Evolutionary conservation across 2,329 filamentous ascomycete species (phyloP).

Genomic region (Penicillium sp.): DNA sequence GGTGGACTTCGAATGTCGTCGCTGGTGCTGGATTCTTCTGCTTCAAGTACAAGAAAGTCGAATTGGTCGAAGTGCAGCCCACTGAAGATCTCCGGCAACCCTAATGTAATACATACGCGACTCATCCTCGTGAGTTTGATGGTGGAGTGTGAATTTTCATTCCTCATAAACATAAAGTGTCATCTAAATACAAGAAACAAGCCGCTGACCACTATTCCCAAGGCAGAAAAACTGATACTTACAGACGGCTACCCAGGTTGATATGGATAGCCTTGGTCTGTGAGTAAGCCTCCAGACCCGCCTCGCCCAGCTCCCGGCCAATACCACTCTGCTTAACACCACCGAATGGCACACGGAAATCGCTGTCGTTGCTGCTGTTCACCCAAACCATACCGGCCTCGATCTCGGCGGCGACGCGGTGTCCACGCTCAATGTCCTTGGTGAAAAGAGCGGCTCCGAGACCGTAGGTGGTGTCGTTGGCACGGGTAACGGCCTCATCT

Average conservation of each 20-base stretch:
- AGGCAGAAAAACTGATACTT: conserved; percentile 9
- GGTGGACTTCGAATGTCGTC: too few relatives aligned
- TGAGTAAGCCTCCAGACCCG: conserved; percentile 64
- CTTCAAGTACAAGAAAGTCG: background rate
- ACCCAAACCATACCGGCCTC: conserved; percentile 74
- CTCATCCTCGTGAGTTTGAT: background rate
- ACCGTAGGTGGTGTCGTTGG: conserved; percentile 58
- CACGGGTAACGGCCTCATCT: conserved; percentile 61
- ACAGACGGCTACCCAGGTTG: conserved; percentile 49
- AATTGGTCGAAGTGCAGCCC: too few relatives aligned
- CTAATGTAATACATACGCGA: background rate
- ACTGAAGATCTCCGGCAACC: too few relatives aligned
- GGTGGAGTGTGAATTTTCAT: background rate
- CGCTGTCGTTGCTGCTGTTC: conserved; percentile 60
- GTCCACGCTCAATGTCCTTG: conserved; percentile 65
- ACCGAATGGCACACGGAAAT: conserved; percentile 61
- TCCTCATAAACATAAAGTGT: conserved; percentile 22
- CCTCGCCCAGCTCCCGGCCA: conserved; percentile 64
- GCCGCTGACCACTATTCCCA: background rate
- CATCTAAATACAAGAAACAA: conserved; percentile 18
- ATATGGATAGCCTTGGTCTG: conserved; percentile 60
- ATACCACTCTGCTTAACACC: conserved; percentile 68
- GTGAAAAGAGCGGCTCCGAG: conserved; percentile 42
- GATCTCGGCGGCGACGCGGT: conserved; percentile 58
- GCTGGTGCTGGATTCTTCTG: background rate